Base-by-base conservation (phyloP, 2,329 filamentous ascomycete species). In the Exutisphaerella laricina region DNA sequence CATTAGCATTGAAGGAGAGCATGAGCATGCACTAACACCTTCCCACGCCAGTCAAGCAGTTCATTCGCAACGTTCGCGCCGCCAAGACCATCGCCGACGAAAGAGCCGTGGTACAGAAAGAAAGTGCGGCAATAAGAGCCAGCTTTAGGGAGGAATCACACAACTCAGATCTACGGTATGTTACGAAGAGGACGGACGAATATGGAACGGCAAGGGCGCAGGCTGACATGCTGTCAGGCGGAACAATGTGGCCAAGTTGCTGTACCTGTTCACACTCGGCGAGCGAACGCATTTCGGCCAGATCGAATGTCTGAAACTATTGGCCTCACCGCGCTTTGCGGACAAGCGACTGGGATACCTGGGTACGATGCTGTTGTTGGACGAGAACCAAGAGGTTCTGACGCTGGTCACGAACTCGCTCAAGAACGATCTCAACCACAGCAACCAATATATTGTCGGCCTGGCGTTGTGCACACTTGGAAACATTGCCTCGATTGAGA, bases 31-130 rank as follows among this genome's bases (percentile, higher is more conserved):
- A n/a, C n/a, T n/a, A n/a, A n/a, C n/a, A n/a, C n/a, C n/a, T n/a
- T n/a, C n/a, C n/a, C n/a, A n/a, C n/a, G n/a, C n/a, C 63, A 97
- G 92, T 98, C 67, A 98, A 98, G 74, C 92, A 97, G 72, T 98
- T 98, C 72, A 98, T 98, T 70, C 89, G 92, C 66, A 97, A 96
- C 71, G 92, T 98, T 65, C 88, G 92, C 66, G 90, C 92, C 49
- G 88, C 92, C 48, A 98, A 98, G 74, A 98, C 92, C 25, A 96
- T 98, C 64, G 94, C 94, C 66, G 92, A 98, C 70, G 92, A 98
- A 73, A 82, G 92, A 64, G 90, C 92, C 39, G 92, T 98, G 43
- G 94, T 98, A 52, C 92, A 97, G 63, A 98, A 98, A 70, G 92
- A 98, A 73, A 98, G 92, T 70, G 92, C 92, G 46, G 87, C 90